Conservation (phyloP, 1,284 basidiomycete species). For the Ceratobasidium sp. region DNA sequence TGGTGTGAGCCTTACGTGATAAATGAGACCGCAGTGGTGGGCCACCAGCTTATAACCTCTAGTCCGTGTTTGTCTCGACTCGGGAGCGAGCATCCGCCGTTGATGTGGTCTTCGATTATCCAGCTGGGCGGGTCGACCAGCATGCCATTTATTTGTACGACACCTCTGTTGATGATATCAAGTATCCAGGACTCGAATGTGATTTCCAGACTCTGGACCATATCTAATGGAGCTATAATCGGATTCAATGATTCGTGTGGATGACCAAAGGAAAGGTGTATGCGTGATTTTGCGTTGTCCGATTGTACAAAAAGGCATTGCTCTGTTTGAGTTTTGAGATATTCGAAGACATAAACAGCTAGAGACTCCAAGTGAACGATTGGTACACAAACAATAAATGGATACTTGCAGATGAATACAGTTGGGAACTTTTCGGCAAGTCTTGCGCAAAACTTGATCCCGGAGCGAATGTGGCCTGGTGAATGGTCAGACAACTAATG, state of each 20-base stretch:
- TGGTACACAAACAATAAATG: neutral
- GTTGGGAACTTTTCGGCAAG: slow-evolving; percentile 9
- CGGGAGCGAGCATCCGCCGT: neutral
- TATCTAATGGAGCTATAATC: neutral
- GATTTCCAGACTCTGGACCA: neutral
- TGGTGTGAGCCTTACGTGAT: neutral
- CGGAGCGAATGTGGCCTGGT: slow-evolving; percentile 16
- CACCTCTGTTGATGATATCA: neutral
- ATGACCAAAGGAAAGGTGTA: neutral
- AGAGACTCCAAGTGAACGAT: neutral
- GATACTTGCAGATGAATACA: slow-evolving; percentile 4
- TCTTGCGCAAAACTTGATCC: neutral
- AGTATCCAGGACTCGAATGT: neutral
- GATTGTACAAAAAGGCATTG: neutral
- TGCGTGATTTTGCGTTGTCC: neutral
- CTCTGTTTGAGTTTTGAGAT: neutral
- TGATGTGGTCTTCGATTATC: slow-evolving; percentile 5
- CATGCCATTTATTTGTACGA: neutral
- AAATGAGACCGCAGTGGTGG: neutral
- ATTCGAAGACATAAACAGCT: neutral
- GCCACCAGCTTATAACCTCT: slow-evolving; percentile 1
- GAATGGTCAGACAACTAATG: no score
- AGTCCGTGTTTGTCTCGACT: neutral
- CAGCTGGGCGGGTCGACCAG: neutral
- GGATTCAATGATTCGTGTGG: neutral